phyloP scores from a whole-genome alignment of 2,329 filamentous ascomycete genomes.

The Ceratocystis cubensis region DNA sequence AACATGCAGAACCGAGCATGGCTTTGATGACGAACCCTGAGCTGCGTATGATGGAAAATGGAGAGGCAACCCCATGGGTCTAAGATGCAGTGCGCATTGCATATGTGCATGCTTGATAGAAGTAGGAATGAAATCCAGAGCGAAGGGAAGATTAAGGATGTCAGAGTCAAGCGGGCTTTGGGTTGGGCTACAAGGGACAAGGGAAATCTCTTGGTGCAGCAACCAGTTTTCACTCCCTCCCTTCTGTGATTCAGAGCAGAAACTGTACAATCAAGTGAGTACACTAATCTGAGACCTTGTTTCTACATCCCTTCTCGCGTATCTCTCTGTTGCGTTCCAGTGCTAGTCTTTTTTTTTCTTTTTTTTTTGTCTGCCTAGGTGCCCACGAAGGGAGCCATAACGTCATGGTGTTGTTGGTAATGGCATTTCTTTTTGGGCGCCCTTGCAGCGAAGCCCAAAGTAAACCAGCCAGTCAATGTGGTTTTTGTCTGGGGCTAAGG shows the following conservation, averaged over 20 bases:
- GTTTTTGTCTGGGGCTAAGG: background rate
- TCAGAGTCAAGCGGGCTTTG: background rate
- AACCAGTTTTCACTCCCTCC: background rate
- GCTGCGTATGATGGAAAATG: background rate
- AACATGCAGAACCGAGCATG: conserved; percentile 7
- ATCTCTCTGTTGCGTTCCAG: background rate
- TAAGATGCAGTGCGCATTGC: background rate
- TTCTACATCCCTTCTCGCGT: conserved; percentile 2
- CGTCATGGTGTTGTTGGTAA: background rate
- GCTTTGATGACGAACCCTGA: background rate
- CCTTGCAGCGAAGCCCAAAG: background rate
- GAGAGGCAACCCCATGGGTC: background rate
- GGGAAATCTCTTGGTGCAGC: background rate
- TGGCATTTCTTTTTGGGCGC: background rate
- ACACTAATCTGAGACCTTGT: conserved; percentile 7
- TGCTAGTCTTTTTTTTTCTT: background rate
- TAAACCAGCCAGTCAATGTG: background rate
- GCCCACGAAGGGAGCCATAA: background rate
- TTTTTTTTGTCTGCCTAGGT: background rate
- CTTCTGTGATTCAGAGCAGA: background rate
- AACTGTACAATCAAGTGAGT: background rate
- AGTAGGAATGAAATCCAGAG: background rate
- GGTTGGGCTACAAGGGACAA: conserved; percentile 1
- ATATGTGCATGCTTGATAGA: background rate
- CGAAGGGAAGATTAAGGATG: background rate